These are phyloP conservation scores for Phytophthora boehmeriae DNA, from an alignment of 352 stramenopile species.

Conservation along the genomic window DNA sequence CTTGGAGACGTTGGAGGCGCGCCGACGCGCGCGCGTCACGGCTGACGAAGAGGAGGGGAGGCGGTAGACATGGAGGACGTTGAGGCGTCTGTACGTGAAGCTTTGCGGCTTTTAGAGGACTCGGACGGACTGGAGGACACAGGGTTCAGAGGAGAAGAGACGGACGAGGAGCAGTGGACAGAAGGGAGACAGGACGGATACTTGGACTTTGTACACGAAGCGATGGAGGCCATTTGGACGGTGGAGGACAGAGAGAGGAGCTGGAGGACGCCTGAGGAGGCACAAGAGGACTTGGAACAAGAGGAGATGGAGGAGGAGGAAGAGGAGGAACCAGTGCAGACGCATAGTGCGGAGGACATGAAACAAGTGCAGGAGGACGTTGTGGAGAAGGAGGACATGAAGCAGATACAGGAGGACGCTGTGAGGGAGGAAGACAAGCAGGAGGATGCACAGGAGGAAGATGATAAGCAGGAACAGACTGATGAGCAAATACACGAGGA, in stretches of 20 bases:
- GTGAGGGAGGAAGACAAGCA: too few species aligned
- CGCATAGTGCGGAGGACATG: neutral
- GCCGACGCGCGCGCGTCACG: neutral
- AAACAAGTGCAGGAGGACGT: neutral
- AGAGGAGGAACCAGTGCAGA: neutral
- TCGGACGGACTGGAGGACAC: conserved; percentile 16
- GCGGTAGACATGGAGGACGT: conserved; percentile 43
- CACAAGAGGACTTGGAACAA: conserved; percentile 11
- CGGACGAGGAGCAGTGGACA: conserved; percentile 23
- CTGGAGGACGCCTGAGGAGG: conserved; percentile 10
- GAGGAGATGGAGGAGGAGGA: conserved; percentile 16
- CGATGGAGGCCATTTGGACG: conserved; percentile 45
- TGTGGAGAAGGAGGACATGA: conserved; percentile 4
- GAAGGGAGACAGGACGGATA: conserved; percentile 19
- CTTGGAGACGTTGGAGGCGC: conserved; percentile 17
- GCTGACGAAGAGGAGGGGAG: conserved; percentile 27
- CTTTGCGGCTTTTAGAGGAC: conserved; percentile 56
- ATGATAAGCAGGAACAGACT: conserved; percentile 5
- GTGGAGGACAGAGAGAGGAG: conserved; percentile 18
- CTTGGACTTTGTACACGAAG: conserved; percentile 61
- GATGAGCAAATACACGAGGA: conserved; percentile 14
- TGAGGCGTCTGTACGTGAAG: conserved; percentile 57
- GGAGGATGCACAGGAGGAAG: conserved; percentile 8
- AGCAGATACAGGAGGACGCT: conserved; percentile 1
- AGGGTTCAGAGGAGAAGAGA: conserved; percentile 25